Evolutionary conservation across 306 rosid species (phyloP).

Genomic region (Oemleria cerasiformis): DNA sequence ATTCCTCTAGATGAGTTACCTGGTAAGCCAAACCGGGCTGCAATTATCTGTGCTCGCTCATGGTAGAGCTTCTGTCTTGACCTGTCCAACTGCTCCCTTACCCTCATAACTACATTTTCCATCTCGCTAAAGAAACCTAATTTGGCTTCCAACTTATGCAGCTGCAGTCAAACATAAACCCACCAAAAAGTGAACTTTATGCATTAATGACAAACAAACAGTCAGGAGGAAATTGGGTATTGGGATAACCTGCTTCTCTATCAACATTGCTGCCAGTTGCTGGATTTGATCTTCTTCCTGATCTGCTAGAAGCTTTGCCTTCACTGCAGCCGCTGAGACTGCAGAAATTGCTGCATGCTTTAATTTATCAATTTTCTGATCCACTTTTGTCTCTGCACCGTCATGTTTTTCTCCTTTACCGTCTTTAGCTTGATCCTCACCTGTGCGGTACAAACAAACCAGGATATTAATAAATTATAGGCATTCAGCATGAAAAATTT

Average conservation of each 20-base stretch:
- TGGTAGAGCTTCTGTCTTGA: constrained; percentile 88
- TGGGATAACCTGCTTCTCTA: constrained; percentile 77
- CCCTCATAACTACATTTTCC: constrained; percentile 70
- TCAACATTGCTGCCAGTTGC: constrained; percentile 59
- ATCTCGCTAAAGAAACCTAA: constrained; percentile 65
- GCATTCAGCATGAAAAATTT: not conserved
- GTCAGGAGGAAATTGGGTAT: constrained; percentile 14
- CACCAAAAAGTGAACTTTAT: constrained; percentile 14
- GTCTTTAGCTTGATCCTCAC: constrained; percentile 43
- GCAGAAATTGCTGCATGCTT: constrained; percentile 79
- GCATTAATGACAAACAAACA: not conserved
- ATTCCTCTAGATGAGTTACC: constrained; percentile 60
- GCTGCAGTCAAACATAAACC: constrained; percentile 43
- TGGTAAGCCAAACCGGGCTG: constrained; percentile 71
- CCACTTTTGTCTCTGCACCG: constrained; percentile 29
- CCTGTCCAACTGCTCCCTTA: constrained; percentile 77
- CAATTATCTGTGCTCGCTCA: constrained; percentile 82
- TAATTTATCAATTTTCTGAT: constrained; percentile 49
- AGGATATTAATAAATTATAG: constrained; percentile 2
- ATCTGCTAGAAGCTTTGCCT: constrained; percentile 81
- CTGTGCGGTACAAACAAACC: constrained; percentile 37
- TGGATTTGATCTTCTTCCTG: constrained; percentile 86
- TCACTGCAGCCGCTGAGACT: constrained; percentile 79
- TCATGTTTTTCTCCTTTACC: constrained; percentile 34
- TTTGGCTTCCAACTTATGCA: constrained; percentile 81